Conservation (phyloP, 352 stramenopile genomes). For the Phytopythium kandeliae region DNA sequence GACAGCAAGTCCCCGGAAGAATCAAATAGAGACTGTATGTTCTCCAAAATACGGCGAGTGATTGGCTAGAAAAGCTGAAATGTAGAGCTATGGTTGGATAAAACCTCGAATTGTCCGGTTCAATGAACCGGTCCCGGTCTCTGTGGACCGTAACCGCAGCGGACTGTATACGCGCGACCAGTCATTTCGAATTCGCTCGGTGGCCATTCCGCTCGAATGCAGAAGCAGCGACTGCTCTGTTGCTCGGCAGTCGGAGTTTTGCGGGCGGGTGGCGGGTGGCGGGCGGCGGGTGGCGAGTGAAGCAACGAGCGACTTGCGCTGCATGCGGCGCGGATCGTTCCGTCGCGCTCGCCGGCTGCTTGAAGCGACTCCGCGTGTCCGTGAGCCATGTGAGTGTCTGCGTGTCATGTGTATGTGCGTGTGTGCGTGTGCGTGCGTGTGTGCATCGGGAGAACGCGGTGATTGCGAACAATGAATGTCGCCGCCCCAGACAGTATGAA, state of each 20-base stretch:
- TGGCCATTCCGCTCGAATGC: too few relatives aligned
- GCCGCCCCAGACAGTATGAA: conserved; percentile 85
- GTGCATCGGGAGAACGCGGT: conserved; percentile 56
- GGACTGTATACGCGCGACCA: neutral
- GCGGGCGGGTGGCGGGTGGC: neutral
- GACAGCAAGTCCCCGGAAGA: too few relatives aligned
- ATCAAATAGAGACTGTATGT: too few relatives aligned
- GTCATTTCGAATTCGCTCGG: neutral
- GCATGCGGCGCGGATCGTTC: too few relatives aligned
- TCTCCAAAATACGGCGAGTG: too few relatives aligned
- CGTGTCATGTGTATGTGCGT: neutral
- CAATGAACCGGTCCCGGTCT: neutral
- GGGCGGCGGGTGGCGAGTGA: neutral
- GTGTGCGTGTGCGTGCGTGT: conserved; percentile 1
- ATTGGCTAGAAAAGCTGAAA: too few relatives aligned
- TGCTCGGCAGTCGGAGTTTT: neutral
- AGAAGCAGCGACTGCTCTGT: too few relatives aligned
- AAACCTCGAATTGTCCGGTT: neutral
- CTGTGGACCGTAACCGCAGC: neutral
- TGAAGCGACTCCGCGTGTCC: too few relatives aligned
- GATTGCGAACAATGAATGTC: conserved; percentile 86
- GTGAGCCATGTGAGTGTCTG: conserved; percentile 5
- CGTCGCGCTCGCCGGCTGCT: too few relatives aligned
- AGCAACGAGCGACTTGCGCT: too few relatives aligned
- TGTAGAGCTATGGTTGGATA: too few relatives aligned